Evolutionary conservation across 306 rosid genomes (phyloP).

Genomic region (Acmispon strigosus): DNA sequence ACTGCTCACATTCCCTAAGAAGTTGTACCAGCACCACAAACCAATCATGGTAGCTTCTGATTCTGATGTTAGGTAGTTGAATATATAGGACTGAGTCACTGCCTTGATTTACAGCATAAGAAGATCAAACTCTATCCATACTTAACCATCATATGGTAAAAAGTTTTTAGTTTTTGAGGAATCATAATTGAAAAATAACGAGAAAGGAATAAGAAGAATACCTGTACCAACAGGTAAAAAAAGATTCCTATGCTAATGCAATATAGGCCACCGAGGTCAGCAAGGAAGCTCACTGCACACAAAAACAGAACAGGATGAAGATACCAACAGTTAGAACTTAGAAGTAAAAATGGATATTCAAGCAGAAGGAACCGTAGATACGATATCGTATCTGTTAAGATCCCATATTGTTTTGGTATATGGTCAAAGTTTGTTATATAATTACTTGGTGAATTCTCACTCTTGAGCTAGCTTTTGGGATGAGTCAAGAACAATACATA

Average conservation of each 20-base stretch:
- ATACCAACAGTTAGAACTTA: background rate
- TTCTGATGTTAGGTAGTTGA: background rate
- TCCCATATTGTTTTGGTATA: background rate
- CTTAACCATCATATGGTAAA: background rate
- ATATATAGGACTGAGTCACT: background rate
- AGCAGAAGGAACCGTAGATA: background rate
- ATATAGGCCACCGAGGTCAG: conserved; percentile 95
- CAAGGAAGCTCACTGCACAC: conserved; percentile 89
- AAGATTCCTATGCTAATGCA: conserved; percentile 84
- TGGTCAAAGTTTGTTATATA: background rate
- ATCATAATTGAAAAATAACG: background rate
- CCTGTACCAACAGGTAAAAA: conserved; percentile 84
- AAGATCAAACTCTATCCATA: background rate
- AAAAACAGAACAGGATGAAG: conserved; percentile 21
- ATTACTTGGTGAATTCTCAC: background rate
- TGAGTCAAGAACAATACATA: background rate
- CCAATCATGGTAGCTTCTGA: background rate
- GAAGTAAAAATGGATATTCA: conserved; percentile 1
- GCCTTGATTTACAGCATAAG: background rate
- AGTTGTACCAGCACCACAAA: conserved; percentile 1
- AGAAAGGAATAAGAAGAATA: conserved; percentile 26
- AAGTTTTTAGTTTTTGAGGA: background rate
- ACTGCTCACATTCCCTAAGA: background rate
- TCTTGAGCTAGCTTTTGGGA: background rate
- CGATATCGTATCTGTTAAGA: background rate